Evolutionary conservation across 2,329 filamentous ascomycete genomes (phyloP), one percentile per base, ranked within the genome.

Genomic region (Aureobasidium vineae): DNA sequence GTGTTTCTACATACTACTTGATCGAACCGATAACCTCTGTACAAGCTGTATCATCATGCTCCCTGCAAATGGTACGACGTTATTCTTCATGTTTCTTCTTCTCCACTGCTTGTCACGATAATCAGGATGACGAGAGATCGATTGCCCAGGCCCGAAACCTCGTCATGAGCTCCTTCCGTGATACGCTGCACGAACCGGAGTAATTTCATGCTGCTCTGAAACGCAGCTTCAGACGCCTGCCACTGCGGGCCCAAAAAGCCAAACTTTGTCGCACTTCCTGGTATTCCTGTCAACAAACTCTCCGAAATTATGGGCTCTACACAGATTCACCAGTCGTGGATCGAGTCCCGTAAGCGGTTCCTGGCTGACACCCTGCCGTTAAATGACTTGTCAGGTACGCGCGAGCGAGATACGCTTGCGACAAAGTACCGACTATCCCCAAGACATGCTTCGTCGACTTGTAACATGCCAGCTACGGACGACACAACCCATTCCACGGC

Each of bases 11-110:
- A 50, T 63, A 50, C 43, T 53, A 63, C 36, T 52, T 52, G 45
- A 63, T 63, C 36, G 60, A 63, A 40, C 28, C 33, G 47, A 43
- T 45, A 64, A 54, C 61, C 61, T 63, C 60, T 64, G 61, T 64
- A 54, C 49, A 64, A 47, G 61, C 38, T 64, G 61, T 64, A 64
- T 43, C 47, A 64, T 54, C 36, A 64, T 64, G 45, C 56, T 60
- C 40, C 40, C 41, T 60, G 40, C 56, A 45, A 31, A 38, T 61
- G 43, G 5, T 61, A 61, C 43, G 57, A 61, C 49, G 49, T 59
- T 59, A 59, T 59, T 59, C 54, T 59, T 59, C 54, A 45, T n/a
- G 54, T 26, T 31, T 11, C 33, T 59, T 23, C 23, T 41, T 19
- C 16, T 31, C 49, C 33, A n/a, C 3, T 31, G 23, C 38, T 45